Base-by-base conservation (phyloP, 495 filamentous ascomycete genomes). In the Margaritispora aquatica region DNA sequence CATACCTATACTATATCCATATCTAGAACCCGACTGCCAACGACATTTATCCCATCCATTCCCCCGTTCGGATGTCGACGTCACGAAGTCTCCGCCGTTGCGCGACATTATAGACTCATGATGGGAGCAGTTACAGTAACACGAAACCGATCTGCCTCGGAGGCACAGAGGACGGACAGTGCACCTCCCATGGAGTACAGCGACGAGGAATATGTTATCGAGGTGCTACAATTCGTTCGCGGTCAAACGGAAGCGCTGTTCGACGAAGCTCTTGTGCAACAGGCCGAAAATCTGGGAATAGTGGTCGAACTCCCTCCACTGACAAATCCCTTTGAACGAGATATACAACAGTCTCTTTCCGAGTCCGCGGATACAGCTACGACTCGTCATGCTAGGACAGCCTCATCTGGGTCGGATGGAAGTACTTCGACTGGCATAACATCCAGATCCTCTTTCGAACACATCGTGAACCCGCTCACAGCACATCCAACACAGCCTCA, bases 271-370 rank as follows among this genome's bases (percentile, higher is more conserved):
- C 63, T 80, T 31, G 54, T 66, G 9, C 59, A 61, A 31, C 75
- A 73, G 60, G 79, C 78, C 1, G 59, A 60, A 23, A 66, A 62
- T 11, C 62, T 79, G 51, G 75, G 76, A 24, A 77, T 82, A 44
- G 62, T 71, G 21, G 59, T 76, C n/a, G 41, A 68, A 31, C 60
- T 59, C n/a, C 68, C 68, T 13, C 58, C 66, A 24, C 66, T 63
- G 36, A 26, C 65, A 41, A 67, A 67, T 23, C 56, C 51, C 10
- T 26, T 53, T 26, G 49, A 63, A 26, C 36, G 58, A 47, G 57
- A 17, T 1, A 23, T 44, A 21, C 66, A 69, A 23, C 57, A 52
- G 5, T 71, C 69, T 36, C 65, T 67, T 31, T 64, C 68, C 60
- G 68, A 73, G 36, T 77, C 75, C 36, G 69, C 66, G 49, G 64